Evolutionary conservation across 129 eudicot species (phyloP), one percentile per base, ranked within the genome.

Genomic region (Chrysanthemum lavandulifolium): DNA sequence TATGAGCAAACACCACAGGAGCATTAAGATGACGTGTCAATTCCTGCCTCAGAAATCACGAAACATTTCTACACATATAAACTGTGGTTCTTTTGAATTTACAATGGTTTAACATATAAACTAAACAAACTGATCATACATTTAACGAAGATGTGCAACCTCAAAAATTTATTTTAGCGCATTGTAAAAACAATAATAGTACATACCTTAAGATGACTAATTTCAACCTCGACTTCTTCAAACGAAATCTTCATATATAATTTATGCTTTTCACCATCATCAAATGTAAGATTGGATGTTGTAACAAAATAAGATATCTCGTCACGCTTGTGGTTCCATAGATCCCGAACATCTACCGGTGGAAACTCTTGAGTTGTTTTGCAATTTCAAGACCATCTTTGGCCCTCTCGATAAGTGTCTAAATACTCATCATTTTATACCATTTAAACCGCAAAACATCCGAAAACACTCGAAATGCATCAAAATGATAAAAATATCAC

Each of bases 241-340:
- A 92, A 92, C 68, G 92, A 86, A 72, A 92, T 76, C 33, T 75
- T 53, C 65, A 70, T 73, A 57, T 86, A 89, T 78, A 56, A 77
- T 80, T 82, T 76, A 70, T 83, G 86, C 82, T 89, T 89, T 78
- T 92, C 83, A 67, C 14, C 5, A 15, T 89, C 85, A 65, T 83
- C 94, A 83, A 86, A 89, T 29, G 72, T 82, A 72, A 92, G 96
- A 58, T 65, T 75, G 47, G 94, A 89, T 76, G 98, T 96, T 92
- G 89, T 75, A 88, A 73, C 67, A 73, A 71, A 59, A 68, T 29
- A 31, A 76, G 50, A 92, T 82, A 76, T 89, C 95, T 69, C 0
- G 77, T 84, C 98, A 89, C 68, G 89, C 65, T 70, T 89, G 98
- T 56, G 98, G 92, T 74, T 89, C 92, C 70, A 77, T 89, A 51